These are phyloP conservation scores for Voacanga thouarsii DNA, from an alignment of 257 asterid genomes.

Conservation along the genomic window DNA sequence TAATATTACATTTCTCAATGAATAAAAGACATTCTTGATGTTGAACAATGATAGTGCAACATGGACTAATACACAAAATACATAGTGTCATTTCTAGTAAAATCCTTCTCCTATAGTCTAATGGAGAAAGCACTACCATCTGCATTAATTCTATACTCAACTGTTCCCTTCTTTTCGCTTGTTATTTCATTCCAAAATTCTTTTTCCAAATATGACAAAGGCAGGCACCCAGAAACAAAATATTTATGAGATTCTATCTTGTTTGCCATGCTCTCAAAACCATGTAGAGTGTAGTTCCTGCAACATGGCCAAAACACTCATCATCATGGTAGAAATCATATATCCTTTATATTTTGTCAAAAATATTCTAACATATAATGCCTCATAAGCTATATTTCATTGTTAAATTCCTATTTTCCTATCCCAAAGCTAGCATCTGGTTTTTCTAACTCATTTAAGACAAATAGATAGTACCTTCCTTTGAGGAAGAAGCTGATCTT, in stretches of 20 bases:
- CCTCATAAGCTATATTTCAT: not conserved
- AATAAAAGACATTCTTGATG: no score
- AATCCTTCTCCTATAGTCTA: no score
- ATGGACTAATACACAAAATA: no score
- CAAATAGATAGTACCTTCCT: conserved; percentile 25
- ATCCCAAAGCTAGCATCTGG: not conserved
- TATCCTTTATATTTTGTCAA: not conserved
- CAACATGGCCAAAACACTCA: not conserved
- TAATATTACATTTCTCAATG: no score
- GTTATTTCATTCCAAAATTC: conserved; percentile 41
- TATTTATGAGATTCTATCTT: conserved; percentile 27
- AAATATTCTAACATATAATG: not conserved
- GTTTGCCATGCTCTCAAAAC: conserved; percentile 46
- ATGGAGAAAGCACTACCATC: conserved; percentile 56
- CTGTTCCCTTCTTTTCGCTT: conserved; percentile 25
- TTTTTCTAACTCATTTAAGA: not conserved
- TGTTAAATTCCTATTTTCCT: not conserved
- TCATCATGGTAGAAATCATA: not conserved
- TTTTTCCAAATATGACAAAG: conserved; percentile 33
- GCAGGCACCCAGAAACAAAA: conserved; percentile 34
- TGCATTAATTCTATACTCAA: conserved; percentile 39
- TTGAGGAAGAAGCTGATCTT: conserved; percentile 26
- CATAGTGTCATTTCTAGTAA: no score
- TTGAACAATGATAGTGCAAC: no score
- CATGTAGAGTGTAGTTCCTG: conserved; percentile 35